Evolutionary conservation across 805 yeast species (phyloP), one percentile per base, ranked within the genome.

Genomic region (Hyphopichia homilentoma): DNA sequence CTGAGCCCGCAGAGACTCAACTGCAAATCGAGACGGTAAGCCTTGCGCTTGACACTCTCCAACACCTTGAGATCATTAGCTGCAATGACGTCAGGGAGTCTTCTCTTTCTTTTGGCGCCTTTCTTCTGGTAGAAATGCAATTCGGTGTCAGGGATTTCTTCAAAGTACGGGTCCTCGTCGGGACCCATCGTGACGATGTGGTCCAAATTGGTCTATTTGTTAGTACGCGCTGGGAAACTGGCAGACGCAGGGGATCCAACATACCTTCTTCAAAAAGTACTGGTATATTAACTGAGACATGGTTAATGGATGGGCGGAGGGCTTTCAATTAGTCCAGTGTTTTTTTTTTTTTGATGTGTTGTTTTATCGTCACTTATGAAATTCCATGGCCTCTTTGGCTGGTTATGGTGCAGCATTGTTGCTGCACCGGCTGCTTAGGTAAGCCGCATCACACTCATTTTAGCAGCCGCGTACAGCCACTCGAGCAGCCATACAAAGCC

Each of bases 71-170:
- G 41, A 31, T 65, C 70, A 7, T 57, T 38, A 12, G 45, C 30
- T 2, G 65, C 60, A 19, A 65, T 59, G 34, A 52, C 47, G n/a
- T 43, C 50, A 4, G 70, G 70, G 15, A 63, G 45, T 33, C 43
- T 54, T 41, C 56, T 59, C 65, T 52, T 61, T 33, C 71, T 45
- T 40, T 48, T 59, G 19, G 70, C 60, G 3, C 71, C 71, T 35
- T 61, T 53, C 14, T 48, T 47, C 39, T 65, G 71, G 40, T 65
- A 65, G 38, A 65, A 65, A 35, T 61, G 66, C 34, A 65, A 53
- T 29, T 65, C 71, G 21, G 54, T 39, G 7, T 50, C 59, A 4
- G 71, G 71, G 16, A 65, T 62, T 11, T 54, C 59, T 39, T 65
- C 71, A 33, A 57, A 61, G 35, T 63, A 65, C 7, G 70, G 70